Evolutionary conservation across 2,329 filamentous ascomycete genomes (phyloP), one percentile per base, ranked within the genome.

Genomic region (Mollisiaceae sp.): DNA sequence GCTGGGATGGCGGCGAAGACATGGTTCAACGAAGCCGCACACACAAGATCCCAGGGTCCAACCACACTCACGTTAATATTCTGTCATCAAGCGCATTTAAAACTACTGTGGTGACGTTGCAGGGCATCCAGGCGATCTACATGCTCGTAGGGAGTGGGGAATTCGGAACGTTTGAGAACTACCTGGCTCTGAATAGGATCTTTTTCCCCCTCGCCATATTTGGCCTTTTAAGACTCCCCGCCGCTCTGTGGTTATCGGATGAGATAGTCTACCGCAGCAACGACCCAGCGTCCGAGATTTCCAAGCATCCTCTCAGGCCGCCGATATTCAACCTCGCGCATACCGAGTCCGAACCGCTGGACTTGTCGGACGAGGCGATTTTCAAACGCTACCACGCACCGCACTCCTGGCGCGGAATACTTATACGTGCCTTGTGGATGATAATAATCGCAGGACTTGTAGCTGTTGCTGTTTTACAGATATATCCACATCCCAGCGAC

Each of bases 1-100:
- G 75, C 1, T 79, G 78, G 78, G 71, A 78, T 65, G 77, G 76
- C 4, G 72, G 70, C 12, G 74, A 79, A 60, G 66, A 67, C 8
- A 74, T 77, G 69, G 64, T 74, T 45, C 35, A 35, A 2, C 63
- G 32, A 6, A 69, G 64, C 35, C 35, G 61, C 5, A 63, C 59
- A 1, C 64, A 65, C 36, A 38, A 32, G 6, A 12, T 39, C 2
- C 8, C 32, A 18, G 12, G 22, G 20, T 15, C 54, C n/a, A 20
- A 39, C 8, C 8, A 5, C n/a, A 11, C 8, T 2, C 54, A 39
- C 8, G 36, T 20, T 5, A 38, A 5, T 15, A 2, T 57, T 4
- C n/a, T 57, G 27, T 57, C 54, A 22, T 15, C 20, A 3, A 14
- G 27, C 2, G 14, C 54, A 20, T 67, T 67, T 36, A 69, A 63